Evolutionary conservation across 2,329 filamentous ascomycete species (phyloP).

Genomic region (Rhexocercosporidium sp.): DNA sequence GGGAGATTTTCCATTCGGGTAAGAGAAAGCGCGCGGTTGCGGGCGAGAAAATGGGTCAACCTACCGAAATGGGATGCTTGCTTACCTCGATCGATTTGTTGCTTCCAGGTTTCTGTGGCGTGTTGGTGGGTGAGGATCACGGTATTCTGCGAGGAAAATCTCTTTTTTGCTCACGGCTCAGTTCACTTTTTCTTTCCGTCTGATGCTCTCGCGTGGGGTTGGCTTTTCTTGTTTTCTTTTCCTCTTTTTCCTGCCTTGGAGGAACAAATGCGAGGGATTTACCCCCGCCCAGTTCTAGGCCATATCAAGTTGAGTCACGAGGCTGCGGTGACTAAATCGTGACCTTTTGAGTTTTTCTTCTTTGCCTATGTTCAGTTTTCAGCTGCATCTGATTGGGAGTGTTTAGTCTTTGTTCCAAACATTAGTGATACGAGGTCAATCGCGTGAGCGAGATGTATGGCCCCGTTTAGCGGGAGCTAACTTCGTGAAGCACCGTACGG

Average conservation of each 20-base stretch:
- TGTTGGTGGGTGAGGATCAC: not conserved
- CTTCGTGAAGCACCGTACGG: not conserved
- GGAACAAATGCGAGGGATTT: no score
- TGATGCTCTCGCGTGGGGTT: not conserved
- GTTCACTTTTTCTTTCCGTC: not conserved
- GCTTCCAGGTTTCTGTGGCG: not conserved
- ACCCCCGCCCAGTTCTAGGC: not conserved
- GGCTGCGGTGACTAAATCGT: conserved; percentile 7
- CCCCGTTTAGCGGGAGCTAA: not conserved
- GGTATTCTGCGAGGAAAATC: not conserved
- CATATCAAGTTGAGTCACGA: not conserved
- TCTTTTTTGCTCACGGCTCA: conserved; percentile 8
- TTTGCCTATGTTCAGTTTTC: not conserved
- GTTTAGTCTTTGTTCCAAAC: not conserved
- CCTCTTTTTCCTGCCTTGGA: not conserved
- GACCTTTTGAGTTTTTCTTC: not conserved
- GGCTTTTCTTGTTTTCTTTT: not conserved
- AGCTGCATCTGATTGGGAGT: not conserved
- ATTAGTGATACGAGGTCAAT: not conserved
- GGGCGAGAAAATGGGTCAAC: not conserved
- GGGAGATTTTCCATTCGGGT: no score
- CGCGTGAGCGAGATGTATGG: not conserved
- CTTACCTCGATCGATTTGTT: not conserved
- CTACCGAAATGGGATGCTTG: not conserved
- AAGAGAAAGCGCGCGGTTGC: conserved; percentile 18